Conservation (phyloP, 1,284 basidiomycete genomes). For the Xanthoconium separans region DNA sequence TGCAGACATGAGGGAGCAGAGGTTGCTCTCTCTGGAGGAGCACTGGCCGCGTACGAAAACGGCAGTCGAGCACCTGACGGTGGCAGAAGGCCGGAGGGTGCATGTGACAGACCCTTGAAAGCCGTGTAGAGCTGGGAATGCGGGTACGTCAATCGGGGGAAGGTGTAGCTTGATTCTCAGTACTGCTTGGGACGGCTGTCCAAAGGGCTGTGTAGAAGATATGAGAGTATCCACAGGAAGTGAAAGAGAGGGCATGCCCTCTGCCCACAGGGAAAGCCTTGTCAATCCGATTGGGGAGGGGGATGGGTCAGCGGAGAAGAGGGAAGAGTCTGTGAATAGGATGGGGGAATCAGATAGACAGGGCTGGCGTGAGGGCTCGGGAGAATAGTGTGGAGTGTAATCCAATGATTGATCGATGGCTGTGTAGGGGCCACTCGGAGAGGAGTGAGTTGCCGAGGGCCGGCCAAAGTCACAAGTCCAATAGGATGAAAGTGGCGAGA, state of each 20-base stretch:
- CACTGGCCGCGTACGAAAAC: constrained; percentile 50
- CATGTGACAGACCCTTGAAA: constrained; percentile 60
- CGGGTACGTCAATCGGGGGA: constrained; percentile 46
- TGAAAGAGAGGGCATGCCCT: constrained; percentile 62
- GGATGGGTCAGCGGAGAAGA: constrained; percentile 30
- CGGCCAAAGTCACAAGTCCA: constrained; percentile 30
- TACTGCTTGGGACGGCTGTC: constrained; percentile 32
- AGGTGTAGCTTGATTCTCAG: constrained; percentile 53
- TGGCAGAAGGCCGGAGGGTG: constrained; percentile 46
- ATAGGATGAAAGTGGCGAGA: constrained; percentile 33
- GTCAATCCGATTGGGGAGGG: constrained; percentile 21
- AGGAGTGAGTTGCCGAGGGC: constrained; percentile 27
- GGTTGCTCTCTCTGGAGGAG: constrained; percentile 49
- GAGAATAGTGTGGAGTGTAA: constrained; percentile 24
- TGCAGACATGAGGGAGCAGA: constrained; percentile 36
- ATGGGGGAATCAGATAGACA: constrained; percentile 34
- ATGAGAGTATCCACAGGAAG: constrained; percentile 37
- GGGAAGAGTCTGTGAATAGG: constrained; percentile 29
- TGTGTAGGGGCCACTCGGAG: constrained; percentile 29
- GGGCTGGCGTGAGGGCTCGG: constrained; percentile 31
- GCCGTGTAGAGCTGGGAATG: constrained; percentile 54
- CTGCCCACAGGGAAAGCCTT: constrained; percentile 52
- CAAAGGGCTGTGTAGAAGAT: constrained; percentile 22
- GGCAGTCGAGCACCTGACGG: constrained; percentile 61
- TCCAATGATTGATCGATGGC: constrained; percentile 23